These are phyloP conservation scores for Aspergillus heteromorphus DNA, from an alignment of 495 filamentous ascomycete species.

Conservation along the genomic window DNA sequence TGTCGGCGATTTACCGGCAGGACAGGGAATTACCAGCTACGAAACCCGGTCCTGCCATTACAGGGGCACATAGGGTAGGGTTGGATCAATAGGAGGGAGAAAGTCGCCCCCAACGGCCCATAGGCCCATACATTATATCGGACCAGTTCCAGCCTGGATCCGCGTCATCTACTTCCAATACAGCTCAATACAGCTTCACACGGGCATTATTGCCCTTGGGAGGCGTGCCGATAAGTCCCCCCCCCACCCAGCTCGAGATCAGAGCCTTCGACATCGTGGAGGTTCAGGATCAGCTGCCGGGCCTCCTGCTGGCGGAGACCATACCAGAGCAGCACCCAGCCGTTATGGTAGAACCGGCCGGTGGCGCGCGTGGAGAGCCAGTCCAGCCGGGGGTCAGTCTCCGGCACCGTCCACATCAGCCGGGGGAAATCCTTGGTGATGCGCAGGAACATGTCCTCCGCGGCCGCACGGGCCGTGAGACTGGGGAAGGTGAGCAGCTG, in stretches of 20 bases:
- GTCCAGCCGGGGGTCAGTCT: constrained; percentile 91
- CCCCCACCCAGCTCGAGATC: background rate
- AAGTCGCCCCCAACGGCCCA: no score
- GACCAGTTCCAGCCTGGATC: no score
- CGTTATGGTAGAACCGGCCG: constrained; percentile 75
- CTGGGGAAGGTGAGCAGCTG: constrained; percentile 90
- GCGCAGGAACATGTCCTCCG: constrained; percentile 89
- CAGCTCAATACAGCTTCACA: no score
- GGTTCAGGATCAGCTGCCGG: constrained; percentile 79
- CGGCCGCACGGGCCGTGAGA: constrained; percentile 89
- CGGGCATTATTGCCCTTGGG: no score
- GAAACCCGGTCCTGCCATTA: no score
- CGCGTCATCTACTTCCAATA: no score
- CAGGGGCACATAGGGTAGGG: no score
- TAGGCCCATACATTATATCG: no score
- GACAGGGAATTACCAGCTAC: no score
- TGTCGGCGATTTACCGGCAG: no score
- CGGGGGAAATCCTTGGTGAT: constrained; percentile 89
- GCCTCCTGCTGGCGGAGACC: constrained; percentile 82
- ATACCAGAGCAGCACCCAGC: constrained; percentile 95
- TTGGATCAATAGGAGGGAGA: no score
- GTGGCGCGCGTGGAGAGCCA: constrained; percentile 99
- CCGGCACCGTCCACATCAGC: constrained; percentile 91
- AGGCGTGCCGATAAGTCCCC: no score
- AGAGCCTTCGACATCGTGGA: constrained; percentile 42